Base-by-base conservation (phyloP, 2,329 filamentous ascomycete genomes). In the Xylaria sp. region DNA sequence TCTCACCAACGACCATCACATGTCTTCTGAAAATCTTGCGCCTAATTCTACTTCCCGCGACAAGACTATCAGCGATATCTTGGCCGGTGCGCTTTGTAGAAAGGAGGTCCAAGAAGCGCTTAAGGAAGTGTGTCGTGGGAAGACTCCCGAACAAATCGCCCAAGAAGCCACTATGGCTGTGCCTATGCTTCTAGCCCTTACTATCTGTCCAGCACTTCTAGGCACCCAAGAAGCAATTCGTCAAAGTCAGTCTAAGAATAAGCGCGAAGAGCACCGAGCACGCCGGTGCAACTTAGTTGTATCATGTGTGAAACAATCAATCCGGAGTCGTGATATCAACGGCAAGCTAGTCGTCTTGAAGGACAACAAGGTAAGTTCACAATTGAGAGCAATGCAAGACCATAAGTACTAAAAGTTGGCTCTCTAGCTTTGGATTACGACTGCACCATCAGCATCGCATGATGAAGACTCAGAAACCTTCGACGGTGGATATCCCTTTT, bases 201-300 rank as follows among this genome's bases (percentile, higher is more conserved):
- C 81, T 20, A 75, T 81, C 8, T 80, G 79, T 12, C 84, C 84
- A 7, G 84, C 81, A 12, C 73, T 86, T 34, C 77, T 86, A 18
- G 84, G 82, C 9, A 84, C 82, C 0, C 81, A 83, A 69, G 84
- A 86, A 76, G 82, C 84, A 3, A 85, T 86, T 65, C 81, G 82
- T 3, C 84, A 86, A 77, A 83, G 82, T 13, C 84, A 86, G 70
- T 79, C 80, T 12, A 84, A 86, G 69, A 83, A 82, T 58, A 82
- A 82, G 70, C 79, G 81, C 69, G 84, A 86, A 77, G 83, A 85
- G 70, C 84, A 86, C 76, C 82, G 84, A 13, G 82, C 82, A 5
- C 81, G 83, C 20, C 80, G 83, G 41, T 85, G 81, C 69, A 85
- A 86, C 73, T 79, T 86, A 37, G 78, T 84, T 20, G 82, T 82